Base-by-base conservation (phyloP, 1,139 yeast genomes). In the Spathaspora sp. region DNA sequence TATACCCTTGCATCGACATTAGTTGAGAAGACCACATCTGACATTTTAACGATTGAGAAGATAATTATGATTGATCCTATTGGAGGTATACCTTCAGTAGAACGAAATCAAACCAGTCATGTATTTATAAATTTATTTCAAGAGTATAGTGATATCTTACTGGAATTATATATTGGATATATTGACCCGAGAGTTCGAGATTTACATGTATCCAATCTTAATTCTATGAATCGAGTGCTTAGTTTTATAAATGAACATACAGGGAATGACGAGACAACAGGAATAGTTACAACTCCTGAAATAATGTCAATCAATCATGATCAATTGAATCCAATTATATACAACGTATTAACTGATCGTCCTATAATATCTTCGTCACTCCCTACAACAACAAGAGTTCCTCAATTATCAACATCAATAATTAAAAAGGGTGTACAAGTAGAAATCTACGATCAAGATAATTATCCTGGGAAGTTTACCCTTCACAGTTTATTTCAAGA, bases 21-120 rank as follows among this genome's bases (percentile, higher is more conserved):
- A 17, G 50, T 68, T 31, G 50, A 58, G 13, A 53, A 58, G 13
- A 40, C 53, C 31, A 50, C 55, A 1, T 54, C 58, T 9, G 63
- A 70, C 36, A 53, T 74, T n/a, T 63, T 81, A 9, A 71, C 84
- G 0, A 77, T 93, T 27, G 98, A 93, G 52, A 93, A 93, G 55
- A 67, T 93, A 26, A 81, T 93, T 7, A 81, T 86, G 53, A 70
- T 93, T 26, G 97, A 90, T 55, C 81, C 84, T 0, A 63, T 78
- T 11, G 99, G 99, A 1, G 99, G 99, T 0, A 85, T 89, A 9
- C 98, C 98, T 0, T 86, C 95, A 0, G 72, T 83, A 29, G 97
- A 90, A 59, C 72, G 98, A 51, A 78, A 80, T 47, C 83, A 85
- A 45, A 82, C 93, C 3, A 81, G 97, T 20, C 99, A 93, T 65